A percentile compares a stretch with the other conserved stretches of the same genome.
These are phyloP conservation scores for Auriculariales sp. DNA, from an alignment of 768 basidiomycete genomes.

Conservation along the genomic window DNA sequence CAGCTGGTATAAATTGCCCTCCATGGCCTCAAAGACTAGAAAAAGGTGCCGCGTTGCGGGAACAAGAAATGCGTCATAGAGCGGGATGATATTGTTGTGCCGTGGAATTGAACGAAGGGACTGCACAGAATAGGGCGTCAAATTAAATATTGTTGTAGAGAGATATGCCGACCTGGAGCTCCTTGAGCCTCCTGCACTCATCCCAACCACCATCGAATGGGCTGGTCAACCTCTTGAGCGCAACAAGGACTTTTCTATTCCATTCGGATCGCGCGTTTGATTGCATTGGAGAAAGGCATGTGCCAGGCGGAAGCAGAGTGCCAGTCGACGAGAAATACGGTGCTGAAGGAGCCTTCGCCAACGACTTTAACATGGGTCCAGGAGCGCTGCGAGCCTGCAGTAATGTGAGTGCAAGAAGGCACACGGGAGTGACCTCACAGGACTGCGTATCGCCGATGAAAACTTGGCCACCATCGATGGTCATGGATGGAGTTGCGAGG, in stretches of 20 bases:
- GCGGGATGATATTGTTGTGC: constrained; percentile 32
- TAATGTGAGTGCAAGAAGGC: constrained; percentile 3
- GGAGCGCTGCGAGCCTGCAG: constrained; percentile 66
- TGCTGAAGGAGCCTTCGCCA: constrained; percentile 97
- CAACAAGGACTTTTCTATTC: constrained; percentile 86
- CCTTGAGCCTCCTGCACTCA: constrained; percentile 88
- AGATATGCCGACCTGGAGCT: constrained; percentile 76
- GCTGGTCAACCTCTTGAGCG: constrained; percentile 97
- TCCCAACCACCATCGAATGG: constrained; percentile 97
- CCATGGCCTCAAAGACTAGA: constrained; percentile 40
- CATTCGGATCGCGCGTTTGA: constrained; percentile 87
- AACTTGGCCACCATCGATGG: constrained; percentile 53
- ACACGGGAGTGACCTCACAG: constrained; percentile 32
- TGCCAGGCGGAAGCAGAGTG: constrained; percentile 90
- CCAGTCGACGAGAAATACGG: constrained; percentile 98
- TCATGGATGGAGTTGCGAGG: constrained; percentile 61
- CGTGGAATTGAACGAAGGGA: constrained; percentile 87
- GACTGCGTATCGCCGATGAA: constrained; percentile 57
- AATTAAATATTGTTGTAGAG: no score
- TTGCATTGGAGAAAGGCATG: constrained; percentile 87
- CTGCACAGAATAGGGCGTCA: constrained; percentile 25
- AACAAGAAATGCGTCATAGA: constrained; percentile 34
- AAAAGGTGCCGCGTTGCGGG: constrained; percentile 30
- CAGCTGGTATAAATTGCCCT: constrained; percentile 36
- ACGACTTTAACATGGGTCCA: constrained; percentile 94